Evolutionary conservation across 108 stramenopile species (phyloP).

Genomic region (Aurantiochytrium sp.): DNA sequence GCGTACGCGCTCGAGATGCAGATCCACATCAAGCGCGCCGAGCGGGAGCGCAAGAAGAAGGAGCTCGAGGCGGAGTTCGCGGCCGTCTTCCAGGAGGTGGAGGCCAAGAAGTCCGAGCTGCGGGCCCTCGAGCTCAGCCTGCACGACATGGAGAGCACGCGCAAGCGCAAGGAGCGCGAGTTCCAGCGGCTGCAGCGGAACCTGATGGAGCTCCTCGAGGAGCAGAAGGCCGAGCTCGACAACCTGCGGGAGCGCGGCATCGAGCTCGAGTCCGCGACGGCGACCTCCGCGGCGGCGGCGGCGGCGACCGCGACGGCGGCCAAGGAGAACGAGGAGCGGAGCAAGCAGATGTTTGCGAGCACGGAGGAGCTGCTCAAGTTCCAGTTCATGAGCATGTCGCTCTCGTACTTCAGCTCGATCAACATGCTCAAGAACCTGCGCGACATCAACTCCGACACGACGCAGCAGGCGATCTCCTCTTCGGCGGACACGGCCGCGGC

Average conservation of each 20-base stretch:
- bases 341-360: constrained; percentile 73
- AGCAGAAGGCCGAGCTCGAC: constrained; percentile 74
- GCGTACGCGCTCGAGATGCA: constrained; percentile 82
- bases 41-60: constrained; percentile 72
- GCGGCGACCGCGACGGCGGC: constrained; percentile 59
- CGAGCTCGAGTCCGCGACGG: constrained; percentile 60
- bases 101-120: constrained; percentile 69
- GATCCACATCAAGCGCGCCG: constrained; percentile 74
- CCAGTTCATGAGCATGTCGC: constrained; percentile 79
- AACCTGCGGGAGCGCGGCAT: constrained; percentile 62
- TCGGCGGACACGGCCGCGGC: constrained; percentile 61
- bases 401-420: constrained; percentile 78
- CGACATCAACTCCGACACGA: constrained; percentile 64
- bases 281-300: constrained; percentile 41
- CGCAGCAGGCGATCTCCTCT: constrained; percentile 48
- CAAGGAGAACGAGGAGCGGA: constrained; percentile 64
- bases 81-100: constrained; percentile 62
- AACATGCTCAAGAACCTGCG: constrained; percentile 78
- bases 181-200: constrained; percentile 70
- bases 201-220: constrained; percentile 76
- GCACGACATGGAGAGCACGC: constrained; percentile 56
- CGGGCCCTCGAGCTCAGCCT: constrained; percentile 59
- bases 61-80: constrained; percentile 72
- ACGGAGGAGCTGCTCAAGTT: constrained; percentile 86
- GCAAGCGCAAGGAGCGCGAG: constrained; percentile 71